Conservation (phyloP, 345 rosid species). For the Eucalyptus erythrocorys region DNA sequence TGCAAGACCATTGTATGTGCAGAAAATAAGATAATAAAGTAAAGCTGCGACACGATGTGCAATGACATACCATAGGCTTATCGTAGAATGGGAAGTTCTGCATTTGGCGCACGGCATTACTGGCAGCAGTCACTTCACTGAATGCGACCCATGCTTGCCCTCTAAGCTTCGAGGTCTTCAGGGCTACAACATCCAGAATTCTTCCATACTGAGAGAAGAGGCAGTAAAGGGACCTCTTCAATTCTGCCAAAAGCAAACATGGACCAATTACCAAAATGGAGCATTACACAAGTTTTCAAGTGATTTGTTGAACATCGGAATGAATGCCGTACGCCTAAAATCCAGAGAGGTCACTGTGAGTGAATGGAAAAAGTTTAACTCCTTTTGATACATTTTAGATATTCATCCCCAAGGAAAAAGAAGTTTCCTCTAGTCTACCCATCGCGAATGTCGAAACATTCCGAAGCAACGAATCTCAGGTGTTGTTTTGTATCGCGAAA, state of each 20-base stretch:
- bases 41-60: not conserved
- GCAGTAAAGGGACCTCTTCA: conserved; percentile 92
- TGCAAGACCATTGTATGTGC: not conserved
- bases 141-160: conserved; percentile 99
- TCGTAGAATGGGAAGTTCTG: conserved; percentile 94
- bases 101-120: conserved; percentile 94
- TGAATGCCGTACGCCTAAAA: not conserved
- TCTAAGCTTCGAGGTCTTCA: conserved; percentile 92
- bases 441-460: not conserved
- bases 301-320: not conserved
- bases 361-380: not conserved
- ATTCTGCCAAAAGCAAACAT: conserved; percentile 33
- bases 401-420: not conserved
- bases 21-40: not conserved
- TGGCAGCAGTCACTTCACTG: conserved; percentile 87
- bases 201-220: conserved; percentile 96
- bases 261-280: not conserved
- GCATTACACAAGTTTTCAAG: not conserved
- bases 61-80: conserved; percentile 78
- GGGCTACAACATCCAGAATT: conserved; percentile 91
- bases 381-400: not conserved
- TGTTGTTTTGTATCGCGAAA: not conserved
- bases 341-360: not conserved
- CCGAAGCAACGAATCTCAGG: not conserved
- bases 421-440: not conserved